Percentiles rank a stretch among this genome's conserved stretches.
Conservation (phyloP, 2,329 filamentous ascomycete genomes). For the Trematosphaeria pertusa region DNA sequence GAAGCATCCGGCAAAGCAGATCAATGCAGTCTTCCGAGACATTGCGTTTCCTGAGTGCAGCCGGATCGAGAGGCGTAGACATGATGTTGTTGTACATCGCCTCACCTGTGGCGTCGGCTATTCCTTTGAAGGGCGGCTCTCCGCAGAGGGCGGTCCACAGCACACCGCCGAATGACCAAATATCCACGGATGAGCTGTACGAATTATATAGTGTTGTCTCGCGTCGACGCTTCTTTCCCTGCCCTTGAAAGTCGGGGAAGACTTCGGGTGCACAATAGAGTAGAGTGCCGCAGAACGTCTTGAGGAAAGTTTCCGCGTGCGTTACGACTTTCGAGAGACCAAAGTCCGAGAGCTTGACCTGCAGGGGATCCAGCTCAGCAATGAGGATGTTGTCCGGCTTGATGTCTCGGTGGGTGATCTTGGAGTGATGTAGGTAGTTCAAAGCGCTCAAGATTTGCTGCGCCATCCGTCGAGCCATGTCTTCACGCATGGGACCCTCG, state of each 20-base stretch:
- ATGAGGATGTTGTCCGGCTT: slow-evolving; percentile 98
- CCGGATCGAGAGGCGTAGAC: slow-evolving; percentile 72
- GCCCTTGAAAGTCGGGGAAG: slow-evolving; percentile 76
- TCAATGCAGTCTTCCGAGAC: slow-evolving; percentile 74
- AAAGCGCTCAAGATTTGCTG: slow-evolving; percentile 81
- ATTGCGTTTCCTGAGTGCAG: slow-evolving; percentile 63
- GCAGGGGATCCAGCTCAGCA: slow-evolving; percentile 72
- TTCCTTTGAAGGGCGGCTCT: slow-evolving; percentile 80
- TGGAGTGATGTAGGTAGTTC: slow-evolving; percentile 82
- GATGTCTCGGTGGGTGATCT: slow-evolving; percentile 97
- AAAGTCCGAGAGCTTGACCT: slow-evolving; percentile 94
- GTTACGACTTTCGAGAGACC: slow-evolving; percentile 94
- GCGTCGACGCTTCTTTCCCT: slow-evolving; percentile 69
- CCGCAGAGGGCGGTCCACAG: slow-evolving; percentile 85
- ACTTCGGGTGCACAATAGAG: slow-evolving; percentile 97
- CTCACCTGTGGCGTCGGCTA: slow-evolving; percentile 75
- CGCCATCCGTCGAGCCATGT: slow-evolving; percentile 73
- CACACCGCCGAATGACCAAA: slow-evolving; percentile 95
- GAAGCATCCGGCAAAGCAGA: slow-evolving; percentile 79
- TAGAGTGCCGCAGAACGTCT: slow-evolving; percentile 95
- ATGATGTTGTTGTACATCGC: slow-evolving; percentile 88
- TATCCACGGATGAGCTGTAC: slow-evolving; percentile 91
- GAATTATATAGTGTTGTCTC: slow-evolving; percentile 60
- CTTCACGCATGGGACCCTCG: slow-evolving; percentile 69
- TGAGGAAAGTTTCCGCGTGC: slow-evolving; percentile 87